These are phyloP conservation scores for Arctostaphylos glauca DNA, from an alignment of 148 eudicot genomes.

Conservation along the genomic window DNA sequence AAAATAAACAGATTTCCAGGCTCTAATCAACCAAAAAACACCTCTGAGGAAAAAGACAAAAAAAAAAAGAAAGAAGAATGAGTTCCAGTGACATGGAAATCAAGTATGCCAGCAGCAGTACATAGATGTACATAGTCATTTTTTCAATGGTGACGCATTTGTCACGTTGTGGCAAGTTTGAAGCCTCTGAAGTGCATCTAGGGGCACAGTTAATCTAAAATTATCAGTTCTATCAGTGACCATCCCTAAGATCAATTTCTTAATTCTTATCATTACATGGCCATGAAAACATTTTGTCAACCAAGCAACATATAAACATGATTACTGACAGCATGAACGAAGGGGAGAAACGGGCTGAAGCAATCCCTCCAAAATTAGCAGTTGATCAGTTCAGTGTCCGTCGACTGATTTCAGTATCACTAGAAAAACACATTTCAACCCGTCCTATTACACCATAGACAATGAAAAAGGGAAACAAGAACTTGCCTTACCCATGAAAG, in stretches of 20 bases:
- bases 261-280: not conserved
- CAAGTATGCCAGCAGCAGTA: not conserved
- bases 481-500: conserved; percentile 99
- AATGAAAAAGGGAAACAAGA: conserved; percentile 24
- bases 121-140: not conserved
- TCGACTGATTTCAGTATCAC: not conserved
- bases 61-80: not conserved
- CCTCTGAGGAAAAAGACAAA: no score
- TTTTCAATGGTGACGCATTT: not conserved
- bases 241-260: not conserved
- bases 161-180: not conserved
- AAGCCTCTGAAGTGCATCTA: conserved; percentile 2
- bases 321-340: not conserved
- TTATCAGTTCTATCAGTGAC: not conserved
- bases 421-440: not conserved
- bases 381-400: not conserved
- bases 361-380: not conserved
- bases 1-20: conserved; percentile 3
- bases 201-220: not conserved
- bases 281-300: not conserved
- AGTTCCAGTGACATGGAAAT: not conserved
- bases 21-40: not conserved
- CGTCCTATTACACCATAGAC: not conserved
- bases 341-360: not conserved
- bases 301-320: not conserved